Percentiles rank a stretch among this genome's conserved stretches.
Conservation (phyloP, 1,284 basidiomycete species). For the Mrakiaceae sp. region DNA sequence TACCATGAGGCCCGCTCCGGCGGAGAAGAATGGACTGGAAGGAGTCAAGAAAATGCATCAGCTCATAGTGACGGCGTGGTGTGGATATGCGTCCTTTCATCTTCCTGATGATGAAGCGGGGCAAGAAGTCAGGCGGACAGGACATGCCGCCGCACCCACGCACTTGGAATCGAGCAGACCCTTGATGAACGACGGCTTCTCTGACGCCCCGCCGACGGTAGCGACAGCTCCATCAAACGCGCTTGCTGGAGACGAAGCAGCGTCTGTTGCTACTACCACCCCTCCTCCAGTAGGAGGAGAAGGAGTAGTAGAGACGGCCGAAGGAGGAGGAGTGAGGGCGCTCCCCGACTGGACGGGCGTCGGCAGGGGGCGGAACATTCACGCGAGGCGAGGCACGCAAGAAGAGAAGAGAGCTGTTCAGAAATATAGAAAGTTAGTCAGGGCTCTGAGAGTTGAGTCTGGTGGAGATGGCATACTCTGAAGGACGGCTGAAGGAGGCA, state of each 20-base stretch:
- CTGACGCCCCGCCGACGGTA: neutral
- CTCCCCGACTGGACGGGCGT: no score
- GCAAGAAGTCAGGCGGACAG: neutral
- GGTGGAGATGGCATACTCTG: no score
- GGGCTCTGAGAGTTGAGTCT: no score
- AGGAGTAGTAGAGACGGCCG: no score
- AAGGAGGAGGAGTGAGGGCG: no score
- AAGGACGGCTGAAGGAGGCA: no score
- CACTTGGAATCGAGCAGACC: constrained; percentile 9
- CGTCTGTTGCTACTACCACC: no score
- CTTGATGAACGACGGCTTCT: constrained; percentile 4
- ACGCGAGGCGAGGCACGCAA: no score
- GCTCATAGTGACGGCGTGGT: neutral
- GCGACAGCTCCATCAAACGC: neutral
- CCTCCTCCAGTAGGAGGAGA: no score
- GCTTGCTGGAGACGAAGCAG: neutral
- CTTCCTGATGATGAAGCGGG: neutral
- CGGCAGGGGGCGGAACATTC: no score
- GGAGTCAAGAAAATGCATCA: neutral
- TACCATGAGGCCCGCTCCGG: constrained; percentile 92
- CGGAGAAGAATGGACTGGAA: constrained; percentile 81
- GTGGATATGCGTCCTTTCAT: neutral
- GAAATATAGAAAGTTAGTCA: no score
- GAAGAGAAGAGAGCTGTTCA: no score
- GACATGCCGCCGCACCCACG: neutral